Percentiles rank a stretch among this genome's conserved stretches.
These are phyloP conservation scores for Nigrograna mackinnonii DNA, from an alignment of 2,329 filamentous ascomycete species.

Conservation along the genomic window DNA sequence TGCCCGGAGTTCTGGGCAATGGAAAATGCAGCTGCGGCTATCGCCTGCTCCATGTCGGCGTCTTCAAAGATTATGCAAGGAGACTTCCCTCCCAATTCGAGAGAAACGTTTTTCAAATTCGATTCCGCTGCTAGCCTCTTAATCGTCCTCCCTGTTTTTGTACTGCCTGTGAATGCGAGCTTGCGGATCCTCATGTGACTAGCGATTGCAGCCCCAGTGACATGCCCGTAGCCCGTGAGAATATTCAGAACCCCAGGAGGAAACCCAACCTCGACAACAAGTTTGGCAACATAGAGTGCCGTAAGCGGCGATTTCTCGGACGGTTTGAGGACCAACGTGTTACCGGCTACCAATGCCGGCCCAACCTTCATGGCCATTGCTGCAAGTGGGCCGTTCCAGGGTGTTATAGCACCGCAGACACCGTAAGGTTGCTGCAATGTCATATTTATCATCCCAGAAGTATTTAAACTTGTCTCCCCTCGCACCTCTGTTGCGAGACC, in stretches of 20 bases:
- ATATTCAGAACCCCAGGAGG: conserved; percentile 63
- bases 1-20: conserved; percentile 35
- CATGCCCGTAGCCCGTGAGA: conserved; percentile 25
- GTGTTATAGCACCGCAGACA: too few relatives aligned
- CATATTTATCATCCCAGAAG: too few relatives aligned
- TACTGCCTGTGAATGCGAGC: conserved; percentile 76
- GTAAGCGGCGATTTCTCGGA: conserved; percentile 60
- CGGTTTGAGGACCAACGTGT: conserved; percentile 58
- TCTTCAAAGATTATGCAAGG: conserved; percentile 55
- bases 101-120: conserved; percentile 61
- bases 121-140: conserved; percentile 67
- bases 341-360: conserved; percentile 60
- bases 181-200: conserved; percentile 58
- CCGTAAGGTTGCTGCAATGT: too few relatives aligned
- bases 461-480: too few relatives aligned
- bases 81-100: conserved; percentile 61
- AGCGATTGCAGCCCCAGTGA: not conserved
- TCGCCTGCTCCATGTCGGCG: not conserved
- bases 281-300: conserved; percentile 58
- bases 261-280: conserved; percentile 62
- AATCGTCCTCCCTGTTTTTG: conserved; percentile 68
- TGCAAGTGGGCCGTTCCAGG: too few relatives aligned
- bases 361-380: too few relatives aligned
- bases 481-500: too few relatives aligned
- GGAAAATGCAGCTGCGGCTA: not conserved